Evolutionary conservation across 768 basidiomycete genomes (phyloP), one percentile per base, ranked within the genome.

Genomic region (Kwoniella dendrophila): DNA sequence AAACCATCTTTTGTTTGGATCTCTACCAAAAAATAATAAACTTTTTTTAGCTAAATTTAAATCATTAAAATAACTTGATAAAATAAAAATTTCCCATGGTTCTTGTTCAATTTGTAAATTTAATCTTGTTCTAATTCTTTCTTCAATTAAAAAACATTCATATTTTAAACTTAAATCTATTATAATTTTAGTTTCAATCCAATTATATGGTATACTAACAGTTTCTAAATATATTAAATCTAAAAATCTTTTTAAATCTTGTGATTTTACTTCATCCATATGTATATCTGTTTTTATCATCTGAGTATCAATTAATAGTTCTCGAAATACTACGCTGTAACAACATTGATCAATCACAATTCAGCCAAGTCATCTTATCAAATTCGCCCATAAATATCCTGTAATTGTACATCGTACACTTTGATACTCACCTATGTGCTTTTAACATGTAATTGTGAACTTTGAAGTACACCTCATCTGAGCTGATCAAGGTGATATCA

Each of bases 381-480:
- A n/a, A n/a, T n/a, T n/a, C n/a, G n/a, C n/a, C n/a, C n/a, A n/a
- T n/a, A n/a, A n/a, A n/a, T n/a, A n/a, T n/a, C n/a, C n/a, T n/a
- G n/a, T n/a, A n/a, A n/a, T n/a, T n/a, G n/a, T n/a, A n/a, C n/a
- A n/a, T n/a, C n/a, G n/a, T n/a, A n/a, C n/a, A n/a, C n/a, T n/a
- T n/a, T n/a, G n/a, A n/a, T n/a, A 33, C 57, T 26, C 32, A 62
- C 61, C 53, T 56, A 12, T 27, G 26, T 1, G 61, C 61, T 29
- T 62, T 55, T 16, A 62, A 47, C 22, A 34, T 55, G 29, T 56
- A 56, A 3, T 45, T 48, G 29, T 62, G 53, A 18, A 62, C 61
- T 27, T 38, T 47, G 20, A 62, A 62, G 1, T 36, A 5, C 20
- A 47, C 7, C 2, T 40, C 33, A 22, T 62, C 61, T 12, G 20